Conservation (phyloP, 352 stramenopile species). For the Globisporangium okanoganense region DNA sequence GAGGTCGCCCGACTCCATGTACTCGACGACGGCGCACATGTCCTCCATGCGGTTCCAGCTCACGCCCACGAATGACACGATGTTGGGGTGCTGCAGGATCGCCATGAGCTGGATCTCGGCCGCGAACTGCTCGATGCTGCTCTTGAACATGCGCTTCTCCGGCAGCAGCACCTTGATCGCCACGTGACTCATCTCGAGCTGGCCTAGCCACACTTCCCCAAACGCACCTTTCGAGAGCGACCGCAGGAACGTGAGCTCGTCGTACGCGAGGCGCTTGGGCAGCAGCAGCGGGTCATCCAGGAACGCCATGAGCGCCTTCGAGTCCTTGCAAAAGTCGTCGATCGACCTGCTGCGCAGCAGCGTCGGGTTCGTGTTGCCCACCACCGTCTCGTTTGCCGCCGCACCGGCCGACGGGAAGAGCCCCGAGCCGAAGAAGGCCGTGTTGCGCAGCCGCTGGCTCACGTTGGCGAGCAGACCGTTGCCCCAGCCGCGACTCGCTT, state of each 20-base stretch:
- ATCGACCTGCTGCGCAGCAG: conserved; percentile 33
- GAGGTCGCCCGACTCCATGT: conserved; percentile 74
- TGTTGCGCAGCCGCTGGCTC: conserved; percentile 13
- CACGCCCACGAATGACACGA: conserved; percentile 70
- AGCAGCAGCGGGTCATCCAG: conserved; percentile 46
- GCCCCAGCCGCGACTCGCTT: background rate
- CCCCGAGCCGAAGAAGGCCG: conserved; percentile 9
- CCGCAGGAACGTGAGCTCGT: conserved; percentile 62
- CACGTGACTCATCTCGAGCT: conserved; percentile 64
- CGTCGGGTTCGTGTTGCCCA: background rate
- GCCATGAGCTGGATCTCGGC: conserved; percentile 73
- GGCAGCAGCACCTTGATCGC: conserved; percentile 70
- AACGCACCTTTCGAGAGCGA: conserved; percentile 66
- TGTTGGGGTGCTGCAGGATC: conserved; percentile 66
- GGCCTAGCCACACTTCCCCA: conserved; percentile 68
- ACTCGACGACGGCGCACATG: conserved; percentile 75
- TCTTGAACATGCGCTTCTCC: conserved; percentile 48
- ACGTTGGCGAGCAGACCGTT: conserved; percentile 5
- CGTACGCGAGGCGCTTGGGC: conserved; percentile 51
- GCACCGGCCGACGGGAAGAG: conserved; percentile 1
- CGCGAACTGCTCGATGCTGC: conserved; percentile 60
- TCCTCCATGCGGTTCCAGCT: conserved; percentile 65
- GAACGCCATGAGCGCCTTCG: conserved; percentile 43
- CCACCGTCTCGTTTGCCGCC: background rate
- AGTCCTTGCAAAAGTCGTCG: conserved; percentile 64